phyloP scores from a whole-genome alignment of 2,329 filamentous ascomycete species.

The Zymoseptoria ardabiliae region DNA sequence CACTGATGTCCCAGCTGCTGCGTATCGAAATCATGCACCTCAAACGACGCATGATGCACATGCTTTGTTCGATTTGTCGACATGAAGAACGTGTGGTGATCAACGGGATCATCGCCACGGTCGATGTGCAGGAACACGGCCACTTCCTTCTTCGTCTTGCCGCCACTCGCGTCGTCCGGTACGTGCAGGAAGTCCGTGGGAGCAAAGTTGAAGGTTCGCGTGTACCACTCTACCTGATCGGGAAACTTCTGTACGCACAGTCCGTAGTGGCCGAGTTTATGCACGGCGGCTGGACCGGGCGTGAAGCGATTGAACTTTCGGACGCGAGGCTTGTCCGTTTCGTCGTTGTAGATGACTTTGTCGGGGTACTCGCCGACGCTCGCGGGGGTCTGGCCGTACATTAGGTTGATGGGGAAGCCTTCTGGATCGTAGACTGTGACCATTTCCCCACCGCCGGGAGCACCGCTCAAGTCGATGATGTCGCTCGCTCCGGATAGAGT shows the following conservation, averaged over 20 bases:
- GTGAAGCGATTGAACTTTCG: conserved; percentile 38
- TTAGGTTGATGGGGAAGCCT: conserved; percentile 35
- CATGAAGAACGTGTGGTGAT: conserved; percentile 51
- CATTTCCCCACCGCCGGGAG: conserved; percentile 35
- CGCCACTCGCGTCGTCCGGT: conserved; percentile 5
- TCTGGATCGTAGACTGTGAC: conserved; percentile 35
- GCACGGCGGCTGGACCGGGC: conserved; percentile 42
- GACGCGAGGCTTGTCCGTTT: conserved; percentile 32
- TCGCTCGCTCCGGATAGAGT: conserved; percentile 23
- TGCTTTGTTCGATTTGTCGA: conserved; percentile 30
- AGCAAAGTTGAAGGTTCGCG: conserved; percentile 37
- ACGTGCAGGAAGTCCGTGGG: conserved; percentile 40
- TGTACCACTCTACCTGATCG: conserved; percentile 34
- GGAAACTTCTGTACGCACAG: conserved; percentile 7
- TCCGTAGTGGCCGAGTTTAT: conserved; percentile 8
- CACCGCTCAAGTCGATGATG: conserved; percentile 28
- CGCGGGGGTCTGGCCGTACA: conserved; percentile 32
- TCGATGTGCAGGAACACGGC: conserved; percentile 50
- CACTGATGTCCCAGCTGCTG: conserved; percentile 59
- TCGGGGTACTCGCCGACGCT: conserved; percentile 19
- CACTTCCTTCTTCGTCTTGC: conserved; percentile 29
- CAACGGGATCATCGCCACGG: conserved; percentile 38
- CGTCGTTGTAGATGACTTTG: conserved; percentile 32
- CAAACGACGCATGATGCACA: conserved; percentile 61
- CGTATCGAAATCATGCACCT: conserved; percentile 64